Evolutionary conservation across 805 yeast species (phyloP), one percentile per base, ranked within the genome.

Genomic region (Suhomyces sp.): DNA sequence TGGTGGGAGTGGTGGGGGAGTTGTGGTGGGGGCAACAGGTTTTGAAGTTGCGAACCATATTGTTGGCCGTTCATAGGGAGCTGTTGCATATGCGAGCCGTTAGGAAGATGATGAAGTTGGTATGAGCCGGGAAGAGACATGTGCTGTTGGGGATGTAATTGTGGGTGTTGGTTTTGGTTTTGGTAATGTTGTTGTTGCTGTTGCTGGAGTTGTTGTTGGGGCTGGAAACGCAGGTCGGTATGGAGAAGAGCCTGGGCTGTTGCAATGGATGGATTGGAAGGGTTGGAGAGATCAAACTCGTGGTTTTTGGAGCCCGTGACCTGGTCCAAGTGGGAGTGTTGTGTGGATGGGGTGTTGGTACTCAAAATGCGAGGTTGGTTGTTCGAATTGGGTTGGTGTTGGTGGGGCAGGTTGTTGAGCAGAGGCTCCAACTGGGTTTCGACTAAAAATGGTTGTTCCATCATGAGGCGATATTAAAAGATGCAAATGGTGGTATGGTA

Each of bases 111-210:
- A 12, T 29, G 42, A 13, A 25, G 32, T 31, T 37, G 47, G 40
- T 29, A 33, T 31, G 24, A 36, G 16, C 26, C 26, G 36, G 40
- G 33, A 40, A 39, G 11, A 6, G 28, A 28, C 25, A 25, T 19
- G 19, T 20, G 38, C 33, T 28, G 46, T 19, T 47, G 60, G 31
- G 50, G 51, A 37, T 50, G 55, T 33, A 42, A 48, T 28, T 45
- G 48, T 11, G 36, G 43, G 6, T 33, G 29, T 19, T 43, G 50
- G 19, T 31, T 35, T 20, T 39, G 34, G 23, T 12, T n/a, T n/a
- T 33, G 30, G 11, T 33, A 25, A 14, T 31, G 33, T 15, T 41
- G 38, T 8, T 46, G 46, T 22, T 43, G 44, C 6, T 37, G 25
- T 11, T 36, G 44, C 2, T 27, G 32, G 14, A 28, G 40, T 13